Conservation (phyloP, 2,329 filamentous ascomycete species). For the Colletotrichum somersetense region DNA sequence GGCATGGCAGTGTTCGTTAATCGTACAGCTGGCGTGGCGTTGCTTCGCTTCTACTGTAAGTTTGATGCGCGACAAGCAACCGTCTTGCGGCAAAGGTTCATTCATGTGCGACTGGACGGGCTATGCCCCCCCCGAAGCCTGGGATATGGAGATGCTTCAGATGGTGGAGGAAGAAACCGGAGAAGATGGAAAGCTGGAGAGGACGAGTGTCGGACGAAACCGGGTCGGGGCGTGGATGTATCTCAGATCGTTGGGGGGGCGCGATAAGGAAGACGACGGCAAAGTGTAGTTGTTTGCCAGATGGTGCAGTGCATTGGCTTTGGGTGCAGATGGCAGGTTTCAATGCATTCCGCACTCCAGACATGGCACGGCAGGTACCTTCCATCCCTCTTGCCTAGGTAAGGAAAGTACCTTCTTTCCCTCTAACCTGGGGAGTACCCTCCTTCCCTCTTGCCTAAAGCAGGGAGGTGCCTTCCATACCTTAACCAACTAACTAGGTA, state of each 20-base stretch:
- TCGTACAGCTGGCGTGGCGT: no score
- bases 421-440: no score
- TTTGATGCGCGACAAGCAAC: constrained; percentile 34
- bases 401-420: no score
- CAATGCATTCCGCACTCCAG: constrained; percentile 24
- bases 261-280: background rate
- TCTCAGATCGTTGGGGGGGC: background rate
- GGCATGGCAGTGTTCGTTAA: no score
- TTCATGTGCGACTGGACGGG: constrained; percentile 18
- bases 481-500: no score
- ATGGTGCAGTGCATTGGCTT: constrained; percentile 18
- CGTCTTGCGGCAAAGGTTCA: constrained; percentile 23
- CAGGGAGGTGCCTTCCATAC: background rate
- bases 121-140: constrained; percentile 7
- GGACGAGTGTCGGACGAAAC: constrained; percentile 29
- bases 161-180: constrained; percentile 35
- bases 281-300: constrained; percentile 14
- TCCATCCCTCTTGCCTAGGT: background rate
- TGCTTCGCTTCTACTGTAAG: constrained; percentile 3
- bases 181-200: constrained; percentile 15
- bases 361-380: background rate
- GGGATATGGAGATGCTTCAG: constrained; percentile 31
- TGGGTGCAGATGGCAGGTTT: constrained; percentile 32
- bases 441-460: no score
- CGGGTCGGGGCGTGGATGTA: constrained; percentile 30